A percentile compares a stretch with the other conserved stretches of the same genome.
These are phyloP conservation scores for Neurospora sp. DNA, from an alignment of 495 filamentous ascomycete genomes.

Conservation along the genomic window DNA sequence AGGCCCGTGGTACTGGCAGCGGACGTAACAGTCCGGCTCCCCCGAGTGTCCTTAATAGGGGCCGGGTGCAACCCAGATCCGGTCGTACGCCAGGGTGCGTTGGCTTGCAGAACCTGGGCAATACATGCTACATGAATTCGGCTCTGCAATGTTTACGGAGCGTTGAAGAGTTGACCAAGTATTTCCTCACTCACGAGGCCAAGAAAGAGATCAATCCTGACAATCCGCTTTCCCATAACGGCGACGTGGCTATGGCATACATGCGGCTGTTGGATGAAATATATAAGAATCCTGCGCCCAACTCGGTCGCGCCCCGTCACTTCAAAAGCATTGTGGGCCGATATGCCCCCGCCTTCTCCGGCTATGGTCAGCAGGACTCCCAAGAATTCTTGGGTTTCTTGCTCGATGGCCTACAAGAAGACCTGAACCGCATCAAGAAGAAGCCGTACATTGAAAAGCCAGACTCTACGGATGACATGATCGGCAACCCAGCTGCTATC, in stretches of 20 bases:
- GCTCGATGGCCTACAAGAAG: constrained; percentile 88
- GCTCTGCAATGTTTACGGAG: constrained; percentile 87
- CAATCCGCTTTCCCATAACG: constrained; percentile 77
- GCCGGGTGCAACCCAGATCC: constrained; percentile 48
- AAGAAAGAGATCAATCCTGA: constrained; percentile 68
- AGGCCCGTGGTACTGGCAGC: constrained; percentile 25
- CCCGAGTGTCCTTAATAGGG: constrained; percentile 48
- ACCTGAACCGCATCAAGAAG: constrained; percentile 84
- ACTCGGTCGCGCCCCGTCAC: constrained; percentile 57
- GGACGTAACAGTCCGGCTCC: constrained; percentile 58
- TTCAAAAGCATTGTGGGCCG: constrained; percentile 76
- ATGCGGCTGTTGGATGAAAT: constrained; percentile 61
- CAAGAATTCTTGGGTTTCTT: constrained; percentile 97
- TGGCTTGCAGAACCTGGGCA: constrained; percentile 82
- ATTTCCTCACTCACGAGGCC: constrained; percentile 70
- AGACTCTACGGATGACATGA: constrained; percentile 95
- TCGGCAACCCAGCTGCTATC: constrained; percentile 66
- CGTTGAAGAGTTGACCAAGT: constrained; percentile 82
- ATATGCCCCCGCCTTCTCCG: constrained; percentile 75
- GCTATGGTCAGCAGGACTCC: constrained; percentile 93
- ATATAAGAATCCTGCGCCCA: constrained; percentile 50
- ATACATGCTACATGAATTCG: constrained; percentile 99
- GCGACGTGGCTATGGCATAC: constrained; percentile 74
- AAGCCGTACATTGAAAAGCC: constrained; percentile 98
- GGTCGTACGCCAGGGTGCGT: constrained; percentile 62